phyloP scores from a whole-genome alignment of 805 yeast genomes.

The Cyberlindnera petersonii region DNA sequence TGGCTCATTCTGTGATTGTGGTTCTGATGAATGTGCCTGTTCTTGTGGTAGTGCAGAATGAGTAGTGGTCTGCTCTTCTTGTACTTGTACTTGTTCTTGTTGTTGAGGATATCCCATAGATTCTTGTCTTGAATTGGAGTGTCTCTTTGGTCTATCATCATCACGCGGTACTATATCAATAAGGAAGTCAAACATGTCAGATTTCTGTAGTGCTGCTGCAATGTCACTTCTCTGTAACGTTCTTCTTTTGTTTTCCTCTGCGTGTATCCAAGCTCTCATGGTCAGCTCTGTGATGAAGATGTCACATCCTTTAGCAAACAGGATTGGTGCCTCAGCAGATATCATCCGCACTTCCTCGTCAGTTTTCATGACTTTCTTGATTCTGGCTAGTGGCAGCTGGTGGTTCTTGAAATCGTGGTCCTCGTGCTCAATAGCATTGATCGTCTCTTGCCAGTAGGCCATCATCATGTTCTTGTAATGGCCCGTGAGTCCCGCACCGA shows the following conservation, averaged over 20 bases:
- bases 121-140: constrained; percentile 11
- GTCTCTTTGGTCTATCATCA: constrained; percentile 39
- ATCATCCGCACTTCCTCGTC: constrained; percentile 98
- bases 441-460: constrained; percentile 96
- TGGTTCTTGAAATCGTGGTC: constrained; percentile 92
- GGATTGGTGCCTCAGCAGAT: constrained; percentile 95
- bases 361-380: constrained; percentile 96
- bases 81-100: constrained; percentile 1
- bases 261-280: constrained; percentile 99
- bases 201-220: constrained; percentile 89
- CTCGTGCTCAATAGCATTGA: constrained; percentile 79
- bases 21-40: too few relatives aligned
- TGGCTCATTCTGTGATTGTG: too few relatives aligned
- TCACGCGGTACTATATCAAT: constrained; percentile 95
- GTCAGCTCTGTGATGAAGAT: constrained; percentile 94
- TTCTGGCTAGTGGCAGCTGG: constrained; percentile 91
- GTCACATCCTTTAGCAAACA: constrained; percentile 98
- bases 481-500: constrained; percentile 87
- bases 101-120: constrained; percentile 4
- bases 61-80: too few relatives aligned
- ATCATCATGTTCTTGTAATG: constrained; percentile 83
- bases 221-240: constrained; percentile 93
- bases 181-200: constrained; percentile 95
- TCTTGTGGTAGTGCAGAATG: too few relatives aligned
- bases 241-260: constrained; percentile 92